phyloP scores from a whole-genome alignment of 2,329 filamentous ascomycete species.

The Monosporascus cannonballus region DNA sequence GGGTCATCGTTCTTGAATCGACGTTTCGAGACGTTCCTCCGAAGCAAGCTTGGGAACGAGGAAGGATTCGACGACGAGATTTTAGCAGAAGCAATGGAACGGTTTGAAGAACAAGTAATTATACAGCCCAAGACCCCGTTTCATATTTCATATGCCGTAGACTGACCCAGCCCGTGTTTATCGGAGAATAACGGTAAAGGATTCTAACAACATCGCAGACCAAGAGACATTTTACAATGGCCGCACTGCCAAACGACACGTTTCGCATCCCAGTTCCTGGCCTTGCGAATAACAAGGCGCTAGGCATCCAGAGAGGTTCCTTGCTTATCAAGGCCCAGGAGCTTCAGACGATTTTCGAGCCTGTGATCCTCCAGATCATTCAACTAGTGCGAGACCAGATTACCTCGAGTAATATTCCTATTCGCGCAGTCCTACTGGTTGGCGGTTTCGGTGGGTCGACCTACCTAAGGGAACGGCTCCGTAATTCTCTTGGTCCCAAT shows the following conservation, averaged over 20 bases:
- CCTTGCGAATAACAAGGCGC: conserved; percentile 29
- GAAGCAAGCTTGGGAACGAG: conserved; percentile 35
- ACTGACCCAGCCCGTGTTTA: background rate
- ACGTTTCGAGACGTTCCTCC: conserved; percentile 41
- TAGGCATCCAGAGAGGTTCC: conserved; percentile 29
- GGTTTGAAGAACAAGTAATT: conserved; percentile 35
- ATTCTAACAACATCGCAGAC: conserved; percentile 14
- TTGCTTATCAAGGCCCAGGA: conserved; percentile 32
- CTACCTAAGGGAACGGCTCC: conserved; percentile 37
- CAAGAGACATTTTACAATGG: conserved; percentile 31
- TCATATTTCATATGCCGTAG: background rate
- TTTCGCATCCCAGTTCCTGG: conserved; percentile 31
- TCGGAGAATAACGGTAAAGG: background rate
- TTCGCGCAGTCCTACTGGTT: conserved; percentile 41
- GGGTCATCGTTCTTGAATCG: conserved; percentile 40
- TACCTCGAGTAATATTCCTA: conserved; percentile 31
- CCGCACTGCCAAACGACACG: conserved; percentile 29
- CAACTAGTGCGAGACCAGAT: conserved; percentile 39
- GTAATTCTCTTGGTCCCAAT: conserved; percentile 21
- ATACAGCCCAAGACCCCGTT: background rate
- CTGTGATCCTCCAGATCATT: conserved; percentile 37
- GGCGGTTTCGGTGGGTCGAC: conserved; percentile 43
- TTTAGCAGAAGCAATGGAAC: conserved; percentile 33
- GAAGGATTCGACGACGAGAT: conserved; percentile 37
- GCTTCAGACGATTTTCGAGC: conserved; percentile 37